Evolutionary conservation across 2,329 filamentous ascomycete species (phyloP), one percentile per base, ranked within the genome.

Genomic region (Oidium heveae): DNA sequence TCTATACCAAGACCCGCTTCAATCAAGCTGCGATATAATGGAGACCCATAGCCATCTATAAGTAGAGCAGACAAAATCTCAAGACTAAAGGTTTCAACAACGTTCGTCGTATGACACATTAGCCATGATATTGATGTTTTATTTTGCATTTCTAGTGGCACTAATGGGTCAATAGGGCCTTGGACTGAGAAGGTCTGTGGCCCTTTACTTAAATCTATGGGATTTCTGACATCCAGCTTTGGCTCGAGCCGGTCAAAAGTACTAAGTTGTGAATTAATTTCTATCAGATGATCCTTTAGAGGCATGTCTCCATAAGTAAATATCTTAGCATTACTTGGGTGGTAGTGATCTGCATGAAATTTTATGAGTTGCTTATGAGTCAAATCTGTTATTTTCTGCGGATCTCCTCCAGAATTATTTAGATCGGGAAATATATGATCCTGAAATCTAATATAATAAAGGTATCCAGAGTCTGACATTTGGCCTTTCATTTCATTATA

Each of bases 401-500:
- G 91, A 65, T 98, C 91, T 55, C 91, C 91, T 36, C 91, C 91
- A 1, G 89, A 96, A 69, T 98, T 96, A 70, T 98, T 84, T 66
- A 98, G 83, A 39, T 83, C 82, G 0, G 91, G 91, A 65, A 94
- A 91, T 54, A 98, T 86, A 65, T 91, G 83, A 62, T 96, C 87
- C 65, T 94, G 86, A 68, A 94, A 98, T 54, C 83, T 77, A 60
- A 95, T 94, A 67, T 95, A 96, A 71, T 86, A 98, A 0, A 96
- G 72, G 63, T 98, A 98, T 60, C 86, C 86, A 7, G 89, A 87
- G 66, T 98, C 91, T 1, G 91, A 96, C 81, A 96, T 94, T 65
- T 95, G 88, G 0, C 91, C 91, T 70, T 98, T 98, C 91, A 98
- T 98, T 70, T 98, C 91, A 63, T 98, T 98, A 70, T 96, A 96